Evolutionary conservation across 371 early-diverging fungal genomes (phyloP).

Genomic region (Rhizomucor pusillus): DNA sequence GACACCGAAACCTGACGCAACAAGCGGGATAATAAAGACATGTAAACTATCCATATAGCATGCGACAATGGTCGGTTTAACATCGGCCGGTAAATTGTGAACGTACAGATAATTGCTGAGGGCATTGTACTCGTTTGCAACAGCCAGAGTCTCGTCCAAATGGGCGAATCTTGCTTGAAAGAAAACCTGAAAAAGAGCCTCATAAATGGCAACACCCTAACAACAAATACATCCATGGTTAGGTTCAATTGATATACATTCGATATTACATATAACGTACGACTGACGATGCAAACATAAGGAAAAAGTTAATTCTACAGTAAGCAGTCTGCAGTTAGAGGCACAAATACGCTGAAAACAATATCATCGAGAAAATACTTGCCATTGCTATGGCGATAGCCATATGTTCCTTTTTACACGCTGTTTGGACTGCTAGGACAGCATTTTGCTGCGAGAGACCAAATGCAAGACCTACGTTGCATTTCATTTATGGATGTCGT

Average conservation of each 20-base stretch:
- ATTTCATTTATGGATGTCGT: too few relatives aligned
- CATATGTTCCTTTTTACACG: conserved; percentile 51
- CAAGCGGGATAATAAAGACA: conserved; percentile 8
- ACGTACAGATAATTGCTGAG: conserved; percentile 28
- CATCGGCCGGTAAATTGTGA: conserved; percentile 21
- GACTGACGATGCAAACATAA: conserved; percentile 37
- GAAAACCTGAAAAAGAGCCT: conserved; percentile 15
- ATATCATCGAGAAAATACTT: background rate
- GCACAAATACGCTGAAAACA: background rate
- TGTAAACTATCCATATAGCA: conserved; percentile 15
- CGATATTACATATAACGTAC: conserved; percentile 2
- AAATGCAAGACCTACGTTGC: conserved; percentile 36
- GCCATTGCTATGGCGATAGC: conserved; percentile 54
- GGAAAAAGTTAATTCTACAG: conserved; percentile 24
- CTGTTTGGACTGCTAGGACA: conserved; percentile 55
- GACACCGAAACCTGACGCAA: conserved; percentile 3
- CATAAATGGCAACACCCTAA: conserved; percentile 36
- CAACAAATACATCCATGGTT: background rate
- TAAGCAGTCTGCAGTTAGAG: conserved; percentile 11
- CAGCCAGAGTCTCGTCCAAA: background rate
- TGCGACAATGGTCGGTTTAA: conserved; percentile 40
- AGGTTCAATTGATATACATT: background rate
- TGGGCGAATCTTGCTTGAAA: conserved; percentile 13
- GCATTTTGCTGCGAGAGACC: conserved; percentile 64
- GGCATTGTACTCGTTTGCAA: conserved; percentile 28